These are phyloP conservation scores for Polygonum aviculare DNA, from an alignment of 148 eudicot genomes.

Conservation along the genomic window DNA sequence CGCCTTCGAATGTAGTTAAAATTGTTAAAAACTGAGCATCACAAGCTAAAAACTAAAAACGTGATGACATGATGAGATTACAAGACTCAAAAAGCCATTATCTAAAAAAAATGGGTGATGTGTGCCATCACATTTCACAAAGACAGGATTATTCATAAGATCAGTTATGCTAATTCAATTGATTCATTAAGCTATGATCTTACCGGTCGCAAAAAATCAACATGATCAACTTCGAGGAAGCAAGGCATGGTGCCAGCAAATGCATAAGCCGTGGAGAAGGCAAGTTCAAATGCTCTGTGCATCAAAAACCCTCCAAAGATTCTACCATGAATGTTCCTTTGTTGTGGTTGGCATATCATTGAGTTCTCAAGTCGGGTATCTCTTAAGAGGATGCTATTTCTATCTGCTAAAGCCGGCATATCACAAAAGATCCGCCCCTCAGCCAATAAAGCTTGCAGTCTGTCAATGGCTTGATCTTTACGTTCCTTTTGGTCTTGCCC, in stretches of 20 bases:
- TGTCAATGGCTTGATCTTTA: constrained; percentile 34
- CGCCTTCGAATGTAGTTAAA: not conserved
- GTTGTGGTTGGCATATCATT: constrained; percentile 90
- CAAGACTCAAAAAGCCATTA: no score
- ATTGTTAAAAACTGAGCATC: not conserved
- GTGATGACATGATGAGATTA: not conserved
- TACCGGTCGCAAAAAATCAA: constrained; percentile 87
- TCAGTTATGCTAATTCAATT: not conserved
- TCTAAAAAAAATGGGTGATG: not conserved
- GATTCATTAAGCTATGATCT: constrained; percentile 14
- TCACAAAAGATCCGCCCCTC: constrained; percentile 90
- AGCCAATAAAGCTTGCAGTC: constrained; percentile 46
- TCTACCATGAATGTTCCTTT: constrained; percentile 90
- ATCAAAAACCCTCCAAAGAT: constrained; percentile 94
- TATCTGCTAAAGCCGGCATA: constrained; percentile 96
- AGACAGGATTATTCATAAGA: not conserved
- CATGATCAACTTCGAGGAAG: constrained; percentile 93
- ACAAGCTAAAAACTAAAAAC: not conserved
- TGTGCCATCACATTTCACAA: not conserved
- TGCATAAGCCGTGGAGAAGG: constrained; percentile 79
- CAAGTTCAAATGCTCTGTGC: constrained; percentile 93
- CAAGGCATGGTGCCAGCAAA: constrained; percentile 80
- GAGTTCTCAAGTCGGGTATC: constrained; percentile 86
- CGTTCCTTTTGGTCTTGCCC: constrained; percentile 26
- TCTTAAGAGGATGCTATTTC: constrained; percentile 82